A percentile compares a stretch with the other conserved stretches of the same genome.
phyloP scores from a whole-genome alignment of 805 yeast species.

The Lipomyces anomalus region DNA sequence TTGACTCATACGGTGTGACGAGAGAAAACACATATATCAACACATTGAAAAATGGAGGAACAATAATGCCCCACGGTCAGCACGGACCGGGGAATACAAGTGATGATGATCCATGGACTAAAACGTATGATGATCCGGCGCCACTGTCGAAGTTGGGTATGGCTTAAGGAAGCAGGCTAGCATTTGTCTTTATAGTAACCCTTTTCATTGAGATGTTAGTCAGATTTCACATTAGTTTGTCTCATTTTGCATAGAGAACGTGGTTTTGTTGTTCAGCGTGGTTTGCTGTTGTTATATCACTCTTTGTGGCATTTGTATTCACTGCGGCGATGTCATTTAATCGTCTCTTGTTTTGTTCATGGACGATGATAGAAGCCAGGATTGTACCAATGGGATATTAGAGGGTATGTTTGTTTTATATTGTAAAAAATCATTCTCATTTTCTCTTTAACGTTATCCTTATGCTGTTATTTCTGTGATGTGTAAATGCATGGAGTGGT shows the following conservation, averaged over 20 bases:
- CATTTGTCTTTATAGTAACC: not conserved
- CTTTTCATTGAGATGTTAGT: not conserved
- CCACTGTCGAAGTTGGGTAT: not conserved
- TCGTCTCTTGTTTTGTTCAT: not conserved
- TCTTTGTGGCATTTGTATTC: not conserved
- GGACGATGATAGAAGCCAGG: not conserved
- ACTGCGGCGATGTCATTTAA: not conserved
- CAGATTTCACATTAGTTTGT: not conserved
- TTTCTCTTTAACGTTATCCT: not conserved
- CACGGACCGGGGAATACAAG: not conserved
- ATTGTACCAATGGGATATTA: too few relatives aligned
- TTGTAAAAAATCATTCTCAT: not conserved
- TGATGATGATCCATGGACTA: not conserved
- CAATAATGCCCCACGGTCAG: not conserved
- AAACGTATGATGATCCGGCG: not conserved
- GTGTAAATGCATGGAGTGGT: conserved; percentile 1
- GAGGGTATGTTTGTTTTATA: too few relatives aligned
- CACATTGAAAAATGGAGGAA: conserved; percentile 12
- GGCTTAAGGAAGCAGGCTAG: not conserved
- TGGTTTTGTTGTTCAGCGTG: not conserved
- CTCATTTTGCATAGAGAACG: too few relatives aligned
- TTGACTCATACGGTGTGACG: not conserved
- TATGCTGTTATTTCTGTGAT: not conserved
- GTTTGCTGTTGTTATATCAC: not conserved
- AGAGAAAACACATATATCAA: conserved; percentile 5